Conservation (phyloP, 1,284 basidiomycete genomes). For the Apiotrichum gamsii region DNA sequence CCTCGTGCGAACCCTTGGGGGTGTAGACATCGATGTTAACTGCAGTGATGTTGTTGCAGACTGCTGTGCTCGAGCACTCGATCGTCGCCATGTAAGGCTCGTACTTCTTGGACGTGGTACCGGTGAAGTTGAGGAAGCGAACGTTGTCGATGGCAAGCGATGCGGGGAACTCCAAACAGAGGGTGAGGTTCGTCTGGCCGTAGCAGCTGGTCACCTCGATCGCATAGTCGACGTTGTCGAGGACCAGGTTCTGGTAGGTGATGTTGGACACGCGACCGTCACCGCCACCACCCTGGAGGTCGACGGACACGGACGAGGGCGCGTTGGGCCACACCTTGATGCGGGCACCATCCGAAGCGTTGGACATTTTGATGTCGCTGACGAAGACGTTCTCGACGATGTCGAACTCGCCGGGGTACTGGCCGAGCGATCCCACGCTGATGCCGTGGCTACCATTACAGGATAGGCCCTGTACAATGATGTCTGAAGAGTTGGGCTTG, state of each 20-base stretch:
- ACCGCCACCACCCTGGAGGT: slow-evolving; percentile 50
- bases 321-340: slow-evolving; percentile 56
- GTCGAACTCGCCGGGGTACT: slow-evolving; percentile 54
- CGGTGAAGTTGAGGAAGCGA: neutral
- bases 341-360: slow-evolving; percentile 59
- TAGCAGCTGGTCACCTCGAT: slow-evolving; percentile 1
- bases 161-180: neutral
- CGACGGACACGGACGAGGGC: slow-evolving; percentile 30
- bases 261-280: slow-evolving; percentile 55
- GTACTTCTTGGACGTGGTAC: neutral
- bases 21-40: neutral
- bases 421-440: slow-evolving; percentile 57
- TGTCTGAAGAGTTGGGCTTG: slow-evolving; percentile 61
- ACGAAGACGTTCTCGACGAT: slow-evolving; percentile 61
- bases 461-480: slow-evolving; percentile 56
- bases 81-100: neutral
- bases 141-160: neutral
- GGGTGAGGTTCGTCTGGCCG: neutral
- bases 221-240: slow-evolving; percentile 9
- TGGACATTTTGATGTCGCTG: slow-evolving; percentile 56
- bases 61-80: neutral
- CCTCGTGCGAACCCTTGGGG: neutral
- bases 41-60: neutral
- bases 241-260: slow-evolving; percentile 20
- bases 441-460: slow-evolving; percentile 56